Base-by-base conservation (phyloP, 2,329 filamentous ascomycete species). In the Aspergillus sp. region DNA sequence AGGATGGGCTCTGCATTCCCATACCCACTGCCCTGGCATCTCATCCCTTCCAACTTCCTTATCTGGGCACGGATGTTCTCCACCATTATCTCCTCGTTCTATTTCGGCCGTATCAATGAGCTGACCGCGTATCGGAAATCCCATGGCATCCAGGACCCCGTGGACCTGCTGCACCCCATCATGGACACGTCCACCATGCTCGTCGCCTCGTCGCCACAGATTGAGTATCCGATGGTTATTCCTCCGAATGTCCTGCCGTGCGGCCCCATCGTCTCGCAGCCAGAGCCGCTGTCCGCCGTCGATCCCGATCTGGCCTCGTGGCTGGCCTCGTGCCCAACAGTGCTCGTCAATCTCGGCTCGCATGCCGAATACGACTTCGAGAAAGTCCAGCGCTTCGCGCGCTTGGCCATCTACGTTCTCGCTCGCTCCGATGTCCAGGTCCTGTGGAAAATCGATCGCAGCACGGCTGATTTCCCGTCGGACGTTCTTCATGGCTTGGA, bases 311-410 rank as follows among this genome's bases (percentile, higher is more conserved):
- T 73, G 6, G 45, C 49, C 1, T 26, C 27, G 1, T 73, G 69
- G 70, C 51, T 72, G 3, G 39, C 45, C 1, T 43, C 49, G 2
- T 57, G 52, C 0, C 63, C 65, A 2, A 71, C 67, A 0, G 47
- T 74, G 0, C 57, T 69, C n/a, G 55, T 73, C 20, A 71, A 68
- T 37, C 47, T 72, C 1, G 70, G 70, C 1, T 66, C 66, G 0
- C 52, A 61, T 3, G 47, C 53, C 29, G 44, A 42, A 0, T 44
- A 57, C 3, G 44, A 51, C 0, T 46, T 56, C 3, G 44, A 52
- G 0, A 53, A 63, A 29, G 63, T 61, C 0, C 29, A 49, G 5
- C 59, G 66, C 19, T 56, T 72, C 19, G 60, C 62, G 0, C 29
- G 26, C 0, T 61, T 60, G 0, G 24, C 72, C 2, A 50, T 49